phyloP scores from a whole-genome alignment of 2,329 filamentous ascomycete genomes.

The Plenodomus biglobosus region DNA sequence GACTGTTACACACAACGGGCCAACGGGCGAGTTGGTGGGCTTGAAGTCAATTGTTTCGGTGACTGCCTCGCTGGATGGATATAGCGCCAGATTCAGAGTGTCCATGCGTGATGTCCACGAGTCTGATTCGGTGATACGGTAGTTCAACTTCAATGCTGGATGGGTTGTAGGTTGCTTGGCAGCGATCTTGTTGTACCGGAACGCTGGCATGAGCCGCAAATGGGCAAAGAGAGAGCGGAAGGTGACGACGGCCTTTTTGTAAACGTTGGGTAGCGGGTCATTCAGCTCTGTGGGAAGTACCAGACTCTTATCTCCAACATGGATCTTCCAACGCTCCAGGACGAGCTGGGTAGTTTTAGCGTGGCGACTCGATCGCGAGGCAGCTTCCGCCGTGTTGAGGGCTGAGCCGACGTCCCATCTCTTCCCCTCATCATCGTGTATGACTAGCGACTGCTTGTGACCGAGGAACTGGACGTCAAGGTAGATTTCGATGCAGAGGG shows the following conservation, averaged over 20 bases:
- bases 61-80: conserved; percentile 55
- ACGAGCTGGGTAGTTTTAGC: conserved; percentile 68
- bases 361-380: conserved; percentile 51
- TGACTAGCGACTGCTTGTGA: conserved; percentile 81
- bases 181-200: conserved; percentile 77
- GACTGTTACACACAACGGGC: conserved; percentile 77
- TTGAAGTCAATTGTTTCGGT: conserved; percentile 79
- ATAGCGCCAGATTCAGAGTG: conserved; percentile 69
- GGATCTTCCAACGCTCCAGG: conserved; percentile 87
- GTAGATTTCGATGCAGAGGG: conserved; percentile 87
- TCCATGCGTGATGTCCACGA: conserved; percentile 60
- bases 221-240: conserved; percentile 87
- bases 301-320: conserved; percentile 65
- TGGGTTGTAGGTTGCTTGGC: conserved; percentile 68
- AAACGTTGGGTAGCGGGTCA: conserved; percentile 76
- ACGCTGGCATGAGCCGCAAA: conserved; percentile 79
- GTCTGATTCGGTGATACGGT: conserved; percentile 71
- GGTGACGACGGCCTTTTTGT: conserved; percentile 95
- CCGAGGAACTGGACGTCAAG: conserved; percentile 78
- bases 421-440: conserved; percentile 86
- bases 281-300: conserved; percentile 60
- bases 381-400: conserved; percentile 62
- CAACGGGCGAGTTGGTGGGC: conserved; percentile 81
- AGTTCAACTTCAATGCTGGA: conserved; percentile 70
- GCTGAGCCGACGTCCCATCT: conserved; percentile 90